These are phyloP conservation scores for Tarenaya hassleriana DNA, from an alignment of 345 rosid species.

Conservation along the genomic window DNA sequence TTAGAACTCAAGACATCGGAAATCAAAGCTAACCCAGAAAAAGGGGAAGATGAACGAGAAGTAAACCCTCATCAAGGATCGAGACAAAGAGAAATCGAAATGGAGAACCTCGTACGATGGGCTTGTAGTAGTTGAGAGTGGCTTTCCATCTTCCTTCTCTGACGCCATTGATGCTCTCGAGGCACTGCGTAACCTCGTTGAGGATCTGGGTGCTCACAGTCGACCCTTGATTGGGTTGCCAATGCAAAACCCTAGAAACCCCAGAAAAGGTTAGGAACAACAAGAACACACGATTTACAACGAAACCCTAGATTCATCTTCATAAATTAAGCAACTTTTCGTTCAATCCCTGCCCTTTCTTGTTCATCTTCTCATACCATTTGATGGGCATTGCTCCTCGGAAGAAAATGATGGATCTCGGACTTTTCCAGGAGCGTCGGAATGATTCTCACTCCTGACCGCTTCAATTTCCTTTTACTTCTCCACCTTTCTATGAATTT, in stretches of 20 bases:
- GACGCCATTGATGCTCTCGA: slow-evolving; percentile 77
- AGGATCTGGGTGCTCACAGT: slow-evolving; percentile 80
- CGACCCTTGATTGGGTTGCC: slow-evolving; percentile 87
- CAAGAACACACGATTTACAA: no score
- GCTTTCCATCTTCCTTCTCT: slow-evolving; percentile 95
- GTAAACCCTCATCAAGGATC: slow-evolving; percentile 24
- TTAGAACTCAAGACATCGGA: not conserved
- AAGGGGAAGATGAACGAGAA: not conserved
- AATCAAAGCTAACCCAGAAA: not conserved
- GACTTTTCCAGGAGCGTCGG: no score
- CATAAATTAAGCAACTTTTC: no score
- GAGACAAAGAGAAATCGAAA: no score
- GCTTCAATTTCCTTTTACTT: no score
- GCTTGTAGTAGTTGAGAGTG: slow-evolving; percentile 63
- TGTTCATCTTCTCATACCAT: no score
- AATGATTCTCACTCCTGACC: no score
- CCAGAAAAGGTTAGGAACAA: not conserved
- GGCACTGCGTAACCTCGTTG: slow-evolving; percentile 73
- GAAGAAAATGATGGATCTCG: no score
- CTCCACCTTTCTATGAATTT: no score
- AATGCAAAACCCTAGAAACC: slow-evolving; percentile 68
- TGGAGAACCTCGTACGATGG: slow-evolving; percentile 13
- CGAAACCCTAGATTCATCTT: no score
- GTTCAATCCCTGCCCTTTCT: no score
- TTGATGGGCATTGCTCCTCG: no score